These are phyloP conservation scores for Penicillium corylophilum DNA, from an alignment of 2,329 filamentous ascomycete species.

Conservation along the genomic window DNA sequence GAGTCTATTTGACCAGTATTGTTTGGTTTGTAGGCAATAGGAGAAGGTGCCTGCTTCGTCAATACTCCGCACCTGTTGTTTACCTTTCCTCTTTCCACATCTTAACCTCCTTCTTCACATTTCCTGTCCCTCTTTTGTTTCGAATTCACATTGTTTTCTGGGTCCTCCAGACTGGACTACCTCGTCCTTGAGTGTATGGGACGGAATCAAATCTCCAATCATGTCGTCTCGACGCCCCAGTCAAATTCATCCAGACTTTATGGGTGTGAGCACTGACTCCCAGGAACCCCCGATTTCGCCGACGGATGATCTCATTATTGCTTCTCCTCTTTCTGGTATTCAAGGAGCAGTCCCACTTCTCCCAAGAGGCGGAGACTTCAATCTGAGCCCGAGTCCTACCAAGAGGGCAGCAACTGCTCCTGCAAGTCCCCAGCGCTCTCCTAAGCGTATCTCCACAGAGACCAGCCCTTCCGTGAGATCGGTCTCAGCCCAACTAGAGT, in stretches of 20 bases:
- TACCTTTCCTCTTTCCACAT: too few species aligned
- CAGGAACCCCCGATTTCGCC: not conserved
- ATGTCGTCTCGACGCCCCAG: not conserved
- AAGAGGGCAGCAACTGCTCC: not conserved
- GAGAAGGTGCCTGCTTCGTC: too few species aligned
- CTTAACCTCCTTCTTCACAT: too few species aligned
- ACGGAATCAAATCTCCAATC: not conserved
- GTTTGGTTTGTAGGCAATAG: too few species aligned
- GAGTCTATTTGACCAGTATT: too few species aligned
- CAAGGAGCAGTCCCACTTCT: not conserved
- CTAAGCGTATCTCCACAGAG: not conserved
- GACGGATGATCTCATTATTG: not conserved
- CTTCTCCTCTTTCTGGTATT: not conserved
- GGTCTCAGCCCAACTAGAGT: not conserved
- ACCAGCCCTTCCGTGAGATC: not conserved
- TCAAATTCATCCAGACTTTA: not conserved
- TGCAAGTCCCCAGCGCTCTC: not conserved
- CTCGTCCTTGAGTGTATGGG: too few species aligned
- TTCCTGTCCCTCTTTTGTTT: too few species aligned
- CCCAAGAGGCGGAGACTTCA: not conserved
- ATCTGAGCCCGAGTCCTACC: not conserved
- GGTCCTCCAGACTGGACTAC: too few species aligned
- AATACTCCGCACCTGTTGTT: too few species aligned
- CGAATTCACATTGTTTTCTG: too few species aligned
- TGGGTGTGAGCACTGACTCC: not conserved